These are phyloP conservation scores for Rosa persica DNA, from an alignment of 306 rosid genomes.

Conservation along the genomic window DNA sequence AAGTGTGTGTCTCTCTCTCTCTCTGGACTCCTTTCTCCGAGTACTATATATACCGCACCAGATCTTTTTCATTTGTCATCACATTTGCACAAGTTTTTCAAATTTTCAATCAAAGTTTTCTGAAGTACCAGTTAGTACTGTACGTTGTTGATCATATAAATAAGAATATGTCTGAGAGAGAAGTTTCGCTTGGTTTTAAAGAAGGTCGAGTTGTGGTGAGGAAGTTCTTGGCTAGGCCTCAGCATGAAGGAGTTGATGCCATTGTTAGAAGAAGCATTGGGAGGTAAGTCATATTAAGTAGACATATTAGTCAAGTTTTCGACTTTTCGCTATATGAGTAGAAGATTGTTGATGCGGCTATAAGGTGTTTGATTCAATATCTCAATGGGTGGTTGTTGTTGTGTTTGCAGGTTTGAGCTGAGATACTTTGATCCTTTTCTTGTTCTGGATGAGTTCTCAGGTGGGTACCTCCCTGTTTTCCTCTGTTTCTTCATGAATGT, in stretches of 20 bases:
- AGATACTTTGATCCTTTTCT: conserved; percentile 94
- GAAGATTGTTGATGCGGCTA: conserved; percentile 3
- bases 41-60: conserved; percentile 31
- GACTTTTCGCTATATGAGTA: not conserved
- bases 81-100: conserved; percentile 18
- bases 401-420: conserved; percentile 74
- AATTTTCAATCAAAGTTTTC: not conserved
- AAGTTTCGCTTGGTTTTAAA: conserved; percentile 19
- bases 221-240: conserved; percentile 89
- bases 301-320: not conserved
- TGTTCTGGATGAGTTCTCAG: conserved; percentile 90
- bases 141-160: not conserved
- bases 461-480: conserved; percentile 44
- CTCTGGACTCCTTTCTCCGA: not conserved
- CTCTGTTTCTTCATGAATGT: conserved; percentile 17
- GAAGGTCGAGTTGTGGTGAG: conserved; percentile 69
- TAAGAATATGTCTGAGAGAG: conserved; percentile 50
- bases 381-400: conserved; percentile 8
- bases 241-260: conserved; percentile 89
- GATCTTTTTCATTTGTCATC: conserved; percentile 26
- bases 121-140: not conserved
- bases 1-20: conserved; percentile 4
- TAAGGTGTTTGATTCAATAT: conserved; percentile 26
- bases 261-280: conserved; percentile 98
- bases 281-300: conserved; percentile 37